Evolutionary conservation across 1,284 basidiomycete species (phyloP), one percentile per base, ranked within the genome.

Genomic region (Caloboletus firmus): DNA sequence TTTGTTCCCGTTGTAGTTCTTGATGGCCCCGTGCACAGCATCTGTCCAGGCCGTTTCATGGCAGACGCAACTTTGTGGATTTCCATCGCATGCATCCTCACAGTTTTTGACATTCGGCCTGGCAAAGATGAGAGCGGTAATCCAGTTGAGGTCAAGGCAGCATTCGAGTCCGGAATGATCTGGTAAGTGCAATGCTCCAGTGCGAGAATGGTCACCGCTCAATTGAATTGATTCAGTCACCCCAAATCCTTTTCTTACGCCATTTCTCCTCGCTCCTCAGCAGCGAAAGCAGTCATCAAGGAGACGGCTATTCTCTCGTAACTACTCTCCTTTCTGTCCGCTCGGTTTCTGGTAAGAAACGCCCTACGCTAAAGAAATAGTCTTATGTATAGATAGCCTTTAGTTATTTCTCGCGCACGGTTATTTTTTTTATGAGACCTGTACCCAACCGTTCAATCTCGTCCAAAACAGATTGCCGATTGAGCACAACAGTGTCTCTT

Each of bases 361-460:
- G 9, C 39, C 12, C 24, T 55, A 49, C 39, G 45, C 18, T n/a
- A 26, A 40, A 28, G 31, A 49, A 45, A 24, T 32, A 37, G n/a
- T 45, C 17, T 13, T 45, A 52, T 31, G 37, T 17, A 24, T 24
- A 42, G 15, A 24, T 24, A 42, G 15, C 40, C 48, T 45, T 40
- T n/a, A 17, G 17, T 40, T 41, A 55, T 42, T 50, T 52, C 34
- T 74, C 49, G n/a, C 22, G 72, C 10, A 76, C 62, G 2, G 62
- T 70, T 42, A 87, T 76, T 42, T 68, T 74, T 58, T 72, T 77
- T 2, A 98, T 74, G 41, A 98, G 65, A 0, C 90, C 91, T 28
- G 76, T 65, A 1, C 93, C 94, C 51, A 98, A 65, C 36, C 95
- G 76, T 65, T 87, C 79, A 40, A 98, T 85, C 73, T 98, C 95